phyloP scores from a whole-genome alignment of 805 yeast species.

The Zygosaccharomyces gambellarensis region DNA sequence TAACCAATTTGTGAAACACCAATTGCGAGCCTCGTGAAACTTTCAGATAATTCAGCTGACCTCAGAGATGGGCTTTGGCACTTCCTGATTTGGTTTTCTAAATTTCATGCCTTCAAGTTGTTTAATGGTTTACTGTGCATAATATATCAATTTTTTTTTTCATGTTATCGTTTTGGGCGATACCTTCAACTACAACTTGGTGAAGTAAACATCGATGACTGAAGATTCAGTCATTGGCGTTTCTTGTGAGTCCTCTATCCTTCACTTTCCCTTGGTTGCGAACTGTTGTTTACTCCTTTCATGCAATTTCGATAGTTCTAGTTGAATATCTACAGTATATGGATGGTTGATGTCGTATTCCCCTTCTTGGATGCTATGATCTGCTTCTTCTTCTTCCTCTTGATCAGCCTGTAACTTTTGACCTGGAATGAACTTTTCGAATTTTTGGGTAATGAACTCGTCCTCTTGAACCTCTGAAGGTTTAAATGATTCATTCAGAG shows the following conservation, averaged over 20 bases:
- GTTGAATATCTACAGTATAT: constrained; percentile 17
- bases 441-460: constrained; percentile 5
- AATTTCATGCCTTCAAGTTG: too few relatives aligned
- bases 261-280: neutral
- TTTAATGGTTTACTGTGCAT: neutral
- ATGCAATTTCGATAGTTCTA: constrained; percentile 9
- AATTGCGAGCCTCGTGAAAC: neutral
- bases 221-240: neutral
- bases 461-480: constrained; percentile 17
- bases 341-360: constrained; percentile 22
- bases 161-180: constrained; percentile 1
- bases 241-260: neutral
- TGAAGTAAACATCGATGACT: neutral
- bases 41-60: neutral
- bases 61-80: neutral
- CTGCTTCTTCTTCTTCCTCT: neutral
- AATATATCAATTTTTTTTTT: neutral
- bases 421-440: constrained; percentile 6
- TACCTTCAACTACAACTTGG: neutral
- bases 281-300: neutral
- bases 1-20: neutral
- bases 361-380: constrained; percentile 22
- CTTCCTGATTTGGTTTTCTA: neutral
- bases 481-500: constrained; percentile 36
- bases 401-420: neutral